Base-by-base conservation (phyloP, 768 basidiomycete species). In the Lentinula lateritia region DNA sequence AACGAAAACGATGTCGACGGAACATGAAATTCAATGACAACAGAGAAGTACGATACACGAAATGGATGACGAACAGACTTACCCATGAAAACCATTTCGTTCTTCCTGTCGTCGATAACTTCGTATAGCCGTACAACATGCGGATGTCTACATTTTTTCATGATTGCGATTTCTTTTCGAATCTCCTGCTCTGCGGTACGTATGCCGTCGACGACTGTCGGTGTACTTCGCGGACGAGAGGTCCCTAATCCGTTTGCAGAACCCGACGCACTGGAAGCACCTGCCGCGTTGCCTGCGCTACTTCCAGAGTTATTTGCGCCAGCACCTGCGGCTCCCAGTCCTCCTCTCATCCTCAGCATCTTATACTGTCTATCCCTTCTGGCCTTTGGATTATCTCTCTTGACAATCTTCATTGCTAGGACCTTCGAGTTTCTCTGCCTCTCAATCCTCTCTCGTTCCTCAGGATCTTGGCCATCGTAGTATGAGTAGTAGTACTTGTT, bases 41-140 rank as follows among this genome's bases (percentile, higher is more conserved):
- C 6, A 45, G 6, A 16, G 3, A 4, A 28, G 28, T 28, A 28
- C 28, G 3, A 3, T 28, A 28, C 2, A 28, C 23, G 23, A 23
- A 23, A 1, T 23, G 28, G 28, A 28, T 28, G 2, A 28, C 39
- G 15, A 13, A 12, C 39, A 13, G 50, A 82, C 92, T 73, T 67
- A 96, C 95, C 89, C 83, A 99, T 91, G 74, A 93, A 98, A 46
- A 99, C 90, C 75, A 90, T 91, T 67, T 92, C 89, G 54, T 84
- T 84, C 65, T 89, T 82, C 46, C 87, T 84, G 74, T 98, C 97
- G 73, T 98, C 95, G 63, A 99, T 95, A 70, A 98, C 94, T 73
- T 98, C 95, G 66, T 87, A 86, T 61, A 99, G 81, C 64, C 89
- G 81, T 10, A 98, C 94, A 62, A 97, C 87, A 71, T 97, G 88